Base-by-base conservation (phyloP, 192 early-diverging fungal species). In the Entophlyctis luteolus region DNA sequence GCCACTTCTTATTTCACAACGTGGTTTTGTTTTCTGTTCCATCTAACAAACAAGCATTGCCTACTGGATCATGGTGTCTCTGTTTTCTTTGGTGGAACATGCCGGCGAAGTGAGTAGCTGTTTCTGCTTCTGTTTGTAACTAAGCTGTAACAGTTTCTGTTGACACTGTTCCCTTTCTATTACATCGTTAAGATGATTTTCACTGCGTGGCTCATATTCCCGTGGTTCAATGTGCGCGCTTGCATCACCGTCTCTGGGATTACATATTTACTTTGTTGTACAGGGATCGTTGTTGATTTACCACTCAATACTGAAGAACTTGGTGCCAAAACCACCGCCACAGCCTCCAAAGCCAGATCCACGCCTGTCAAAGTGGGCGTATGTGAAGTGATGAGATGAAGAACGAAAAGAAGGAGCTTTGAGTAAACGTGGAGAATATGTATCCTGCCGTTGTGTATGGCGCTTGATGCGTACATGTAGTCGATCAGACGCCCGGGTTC, bases 131-230 rank as follows among this genome's bases (percentile, higher is more conserved):
- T 0, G 49, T 27, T n/a, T 12, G 49, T 8, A 0, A 0, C 14
- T 36, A 57, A 2, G 3, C 33, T 20, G 12, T 8, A 35, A 12
- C n/a, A 63, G 47, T 14, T n/a, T 6, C 16, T 63, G 6, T 33
- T 49, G 5, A 63, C 20, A 6, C 27, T 63, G n/a, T 34, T 63
- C 4, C 60, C 60, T n/a, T 63, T 63, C 48, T 63, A 63, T 49
- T 63, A 63, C 25, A 34, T 49, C 22, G 14, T 63, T 34, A 63
- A 63, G 22, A 63, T 63, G 60, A n/a, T 63, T 45, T 63, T 63
- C 50, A 22, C 50, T 29, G 31, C 50, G 5, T 63, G 60, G 60
- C 46, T 63, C 1, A 63, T 63, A 16, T 50, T 63, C 35, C 60
- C 60, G 8, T 63, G 50, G 20, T 63, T 16, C 12, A 47, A 49